Conservation (phyloP, 148 eudicot species). For the Drosera capensis region DNA sequence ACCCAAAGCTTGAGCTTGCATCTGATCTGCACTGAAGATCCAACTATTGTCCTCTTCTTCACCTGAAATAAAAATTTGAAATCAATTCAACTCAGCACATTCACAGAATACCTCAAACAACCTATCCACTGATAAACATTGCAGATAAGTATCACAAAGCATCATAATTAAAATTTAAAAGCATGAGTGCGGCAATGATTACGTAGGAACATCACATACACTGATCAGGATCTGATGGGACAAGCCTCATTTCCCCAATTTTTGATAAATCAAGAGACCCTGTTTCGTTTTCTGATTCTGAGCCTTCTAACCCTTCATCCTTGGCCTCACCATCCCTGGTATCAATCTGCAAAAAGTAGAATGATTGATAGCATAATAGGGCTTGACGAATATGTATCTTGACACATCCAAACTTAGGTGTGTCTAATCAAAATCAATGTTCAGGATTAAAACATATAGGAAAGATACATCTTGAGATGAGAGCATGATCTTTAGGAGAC, state of each 20-base stretch:
- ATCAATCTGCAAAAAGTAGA: conserved; percentile 47
- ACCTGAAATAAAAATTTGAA: conserved; percentile 18
- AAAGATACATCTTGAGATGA: too few relatives aligned
- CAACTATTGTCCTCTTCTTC: conserved; percentile 61
- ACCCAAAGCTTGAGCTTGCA: conserved; percentile 39
- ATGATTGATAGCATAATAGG: too few relatives aligned
- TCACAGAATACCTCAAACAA: conserved; percentile 75
- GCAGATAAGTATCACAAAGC: too few relatives aligned
- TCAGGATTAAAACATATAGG: too few relatives aligned
- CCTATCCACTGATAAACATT: conserved; percentile 90
- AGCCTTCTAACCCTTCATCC: conserved; percentile 40
- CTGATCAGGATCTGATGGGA: conserved; percentile 81
- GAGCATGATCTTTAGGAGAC: too few relatives aligned
- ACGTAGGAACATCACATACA: conserved; percentile 20
- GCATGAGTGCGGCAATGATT: not conserved
- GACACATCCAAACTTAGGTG: too few relatives aligned
- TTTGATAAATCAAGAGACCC: conserved; percentile 37
- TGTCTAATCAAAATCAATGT: too few relatives aligned
- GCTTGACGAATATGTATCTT: too few relatives aligned
- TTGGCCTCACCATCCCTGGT: conserved; percentile 35
- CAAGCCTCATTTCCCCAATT: conserved; percentile 82
- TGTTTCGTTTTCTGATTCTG: conserved; percentile 36
- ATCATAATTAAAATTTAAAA: not conserved
- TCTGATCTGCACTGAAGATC: conserved; percentile 83
- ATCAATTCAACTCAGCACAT: conserved; percentile 77